Evolutionary conservation across 1,284 basidiomycete genomes (phyloP), one percentile per base, ranked within the genome.

Genomic region (Trichosporon sp.): DNA sequence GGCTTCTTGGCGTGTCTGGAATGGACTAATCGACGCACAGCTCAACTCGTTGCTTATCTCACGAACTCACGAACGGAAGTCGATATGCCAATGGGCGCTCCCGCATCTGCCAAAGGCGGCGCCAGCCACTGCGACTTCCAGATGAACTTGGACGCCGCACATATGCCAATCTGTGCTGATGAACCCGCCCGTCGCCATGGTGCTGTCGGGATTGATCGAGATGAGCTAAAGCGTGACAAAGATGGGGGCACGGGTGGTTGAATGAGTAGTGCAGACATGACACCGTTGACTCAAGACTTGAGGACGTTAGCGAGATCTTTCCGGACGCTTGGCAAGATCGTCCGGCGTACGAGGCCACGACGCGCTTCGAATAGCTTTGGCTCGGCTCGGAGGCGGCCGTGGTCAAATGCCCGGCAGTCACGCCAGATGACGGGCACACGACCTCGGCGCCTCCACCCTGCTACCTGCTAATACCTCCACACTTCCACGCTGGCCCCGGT

Each of bases 41-140:
- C 51, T 54, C 19, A 19, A 26, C 19, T 16, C 19, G 21, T 19
- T 21, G 19, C n/a, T 8, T 16, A 7, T 7, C 51, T 54, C 19
- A 61, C 56, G 31, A 63, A 63, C 35, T 37, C 14, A 26, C 26
- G 26, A 26, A 12, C 12, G 32, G 16, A 4, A 37, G 14, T 63
- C 1, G 21, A 3, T 26, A 63, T 63, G 59, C 59, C 59, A 63
- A 63, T 19, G 16, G 59, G 6, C 26, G 2, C 19, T 63, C 35
- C 59, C 31, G 31, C 16, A 63, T 63, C 59, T 63, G 59, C 59
- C 59, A 63, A 63, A 35, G 16, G 5, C 2, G 6, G 7, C 14
- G 59, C 59, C 59, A 63, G 59, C 59, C 59, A 31, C 32, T 31
- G 35, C 32, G 31, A 8, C 59, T 63, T 63, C 59, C 59, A 63